phyloP scores from a whole-genome alignment of 75 land plant genomes.

The Cunninghamia lanceolata region DNA sequence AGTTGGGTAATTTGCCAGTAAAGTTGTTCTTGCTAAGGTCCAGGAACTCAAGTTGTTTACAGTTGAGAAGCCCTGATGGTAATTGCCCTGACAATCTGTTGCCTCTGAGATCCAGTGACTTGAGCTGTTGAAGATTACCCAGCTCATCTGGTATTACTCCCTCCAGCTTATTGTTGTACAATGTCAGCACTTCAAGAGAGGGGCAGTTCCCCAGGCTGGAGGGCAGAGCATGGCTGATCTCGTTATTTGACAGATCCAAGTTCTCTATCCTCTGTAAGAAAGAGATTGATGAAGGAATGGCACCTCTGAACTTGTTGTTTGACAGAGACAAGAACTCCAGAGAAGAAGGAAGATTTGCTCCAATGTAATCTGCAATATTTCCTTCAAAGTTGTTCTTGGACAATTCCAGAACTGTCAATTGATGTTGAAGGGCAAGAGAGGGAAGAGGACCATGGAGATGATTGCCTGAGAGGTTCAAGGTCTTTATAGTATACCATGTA shows the following conservation, averaged over 20 bases:
- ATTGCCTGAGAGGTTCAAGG: background rate
- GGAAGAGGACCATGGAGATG: background rate
- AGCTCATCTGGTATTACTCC: constrained; percentile 38
- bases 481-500: background rate
- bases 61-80: constrained; percentile 28
- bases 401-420: constrained; percentile 29
- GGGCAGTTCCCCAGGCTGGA: too few relatives aligned
- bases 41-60: constrained; percentile 34
- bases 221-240: too few relatives aligned
- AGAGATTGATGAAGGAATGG: constrained; percentile 43
- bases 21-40: constrained; percentile 23
- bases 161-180: constrained; percentile 32
- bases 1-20: too few relatives aligned
- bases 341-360: background rate
- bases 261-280: background rate
- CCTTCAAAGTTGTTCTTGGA: constrained; percentile 52
- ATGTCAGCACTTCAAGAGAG: constrained; percentile 21
- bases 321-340: constrained; percentile 25
- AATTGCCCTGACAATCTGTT: constrained; percentile 39
- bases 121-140: constrained; percentile 11
- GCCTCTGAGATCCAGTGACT: constrained; percentile 45
- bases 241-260: too few relatives aligned
- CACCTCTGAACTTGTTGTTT: constrained; percentile 30
- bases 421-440: background rate
- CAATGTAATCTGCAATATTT: constrained; percentile 16